Conservation (phyloP, 495 filamentous ascomycete species). For the Trichoderma reesei region DNA sequence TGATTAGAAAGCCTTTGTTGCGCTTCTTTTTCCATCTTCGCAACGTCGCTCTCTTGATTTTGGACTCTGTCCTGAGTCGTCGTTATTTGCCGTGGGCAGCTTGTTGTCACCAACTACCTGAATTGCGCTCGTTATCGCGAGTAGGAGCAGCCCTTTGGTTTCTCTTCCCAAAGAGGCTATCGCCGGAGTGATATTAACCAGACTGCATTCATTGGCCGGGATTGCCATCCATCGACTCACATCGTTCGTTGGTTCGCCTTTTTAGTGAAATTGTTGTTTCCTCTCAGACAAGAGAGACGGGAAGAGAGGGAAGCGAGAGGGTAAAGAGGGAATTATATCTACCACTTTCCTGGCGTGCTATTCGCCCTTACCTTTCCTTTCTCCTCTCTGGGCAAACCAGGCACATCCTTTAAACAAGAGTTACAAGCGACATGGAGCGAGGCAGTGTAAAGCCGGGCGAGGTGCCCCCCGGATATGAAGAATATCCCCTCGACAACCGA, state of each 20-base stretch:
- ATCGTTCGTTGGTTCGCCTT: not conserved
- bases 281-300: not conserved
- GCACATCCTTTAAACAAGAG: too few species aligned
- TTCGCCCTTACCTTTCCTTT: not conserved
- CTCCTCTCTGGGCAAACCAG: too few species aligned
- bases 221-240: not conserved
- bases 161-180: not conserved
- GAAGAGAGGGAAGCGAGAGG: too few species aligned
- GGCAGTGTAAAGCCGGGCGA: not conserved
- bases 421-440: not conserved
- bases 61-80: too few species aligned
- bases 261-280: not conserved
- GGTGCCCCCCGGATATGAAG: not conserved
- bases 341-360: too few species aligned
- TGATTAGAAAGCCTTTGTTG: too few species aligned
- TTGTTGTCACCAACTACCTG: too few species aligned
- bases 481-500: not conserved
- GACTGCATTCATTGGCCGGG: not conserved
- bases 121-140: not conserved
- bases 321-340: too few species aligned
- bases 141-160: not conserved
- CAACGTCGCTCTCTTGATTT: too few species aligned
- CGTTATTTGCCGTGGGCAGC: too few species aligned
- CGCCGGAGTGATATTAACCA: constrained; percentile 6
- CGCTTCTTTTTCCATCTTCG: too few species aligned